Evolutionary conservation across 2,329 filamentous ascomycete species (phyloP).

Genomic region (Ceratocystis harringtonii): DNA sequence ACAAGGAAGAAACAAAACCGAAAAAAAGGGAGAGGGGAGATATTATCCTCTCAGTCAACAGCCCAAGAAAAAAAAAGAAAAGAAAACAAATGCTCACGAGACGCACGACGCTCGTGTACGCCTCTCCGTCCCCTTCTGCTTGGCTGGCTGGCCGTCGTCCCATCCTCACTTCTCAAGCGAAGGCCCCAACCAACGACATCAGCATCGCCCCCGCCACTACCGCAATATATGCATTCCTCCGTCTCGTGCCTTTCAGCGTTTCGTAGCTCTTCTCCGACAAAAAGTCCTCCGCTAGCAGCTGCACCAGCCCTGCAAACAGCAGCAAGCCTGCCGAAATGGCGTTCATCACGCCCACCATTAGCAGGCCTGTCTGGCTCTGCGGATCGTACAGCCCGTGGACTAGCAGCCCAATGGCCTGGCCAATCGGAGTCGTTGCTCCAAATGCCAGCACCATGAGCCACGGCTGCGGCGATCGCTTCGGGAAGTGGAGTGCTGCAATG

Average conservation of each 20-base stretch:
- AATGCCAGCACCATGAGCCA: conserved; percentile 73
- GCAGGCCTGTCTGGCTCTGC: conserved; percentile 54
- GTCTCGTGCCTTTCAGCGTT: conserved; percentile 44
- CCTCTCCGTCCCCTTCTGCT: neutral
- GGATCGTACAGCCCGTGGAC: conserved; percentile 72
- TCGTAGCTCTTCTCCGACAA: conserved; percentile 60
- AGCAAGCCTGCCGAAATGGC: conserved; percentile 68
- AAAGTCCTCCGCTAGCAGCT: conserved; percentile 75
- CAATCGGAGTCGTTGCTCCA: conserved; percentile 62
- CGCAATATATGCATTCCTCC: conserved; percentile 46
- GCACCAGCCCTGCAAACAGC: conserved; percentile 69
- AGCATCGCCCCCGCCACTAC: conserved; percentile 49
- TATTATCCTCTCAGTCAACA: neutral
- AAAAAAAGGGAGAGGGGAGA: neutral
- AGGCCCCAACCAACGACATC: conserved; percentile 60
- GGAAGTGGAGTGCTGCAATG: conserved; percentile 71
- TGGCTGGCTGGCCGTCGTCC: neutral
- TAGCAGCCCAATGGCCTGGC: conserved; percentile 66
- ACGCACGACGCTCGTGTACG: neutral
- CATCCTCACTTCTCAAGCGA: conserved; percentile 35
- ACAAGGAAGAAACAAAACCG: neutral
- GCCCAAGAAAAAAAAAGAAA: neutral
- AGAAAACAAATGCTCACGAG: neutral
- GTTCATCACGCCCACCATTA: conserved; percentile 80
- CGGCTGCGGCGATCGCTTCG: conserved; percentile 55